Evolutionary conservation across 2,329 filamentous ascomycete species (phyloP), one percentile per base, ranked within the genome.

Genomic region (Aureobasidium sp.): DNA sequence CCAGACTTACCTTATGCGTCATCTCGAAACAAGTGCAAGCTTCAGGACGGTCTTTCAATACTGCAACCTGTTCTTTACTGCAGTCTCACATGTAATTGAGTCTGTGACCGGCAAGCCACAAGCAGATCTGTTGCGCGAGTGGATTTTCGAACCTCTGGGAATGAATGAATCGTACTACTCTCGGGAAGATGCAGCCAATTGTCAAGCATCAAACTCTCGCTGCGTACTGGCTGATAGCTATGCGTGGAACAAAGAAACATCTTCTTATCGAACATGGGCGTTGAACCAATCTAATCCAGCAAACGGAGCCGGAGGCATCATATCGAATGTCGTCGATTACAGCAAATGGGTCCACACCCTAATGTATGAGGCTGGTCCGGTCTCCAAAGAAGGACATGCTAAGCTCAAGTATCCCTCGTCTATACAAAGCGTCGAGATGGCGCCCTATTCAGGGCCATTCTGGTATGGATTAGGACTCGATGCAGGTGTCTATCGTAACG

Each of bases 1-100:
- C 47, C 68, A 75, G 43, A 73, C 76, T 17, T 71, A 73, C 29
- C 71, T 69, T 37, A 67, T 84, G 59, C 75, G 78, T 3, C 67
- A 81, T 66, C 70, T 82, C 5, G 75, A 73, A 2, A 68, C 6
- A 65, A 75, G 32, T 70, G 64, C 64, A 24, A 46, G 57, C n/a
- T 63, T 79, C 20, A 74, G 80, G 13, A 76, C 75, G 0, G 71
- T 67, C 12, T 81, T 69, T 53, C 75, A 80, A 65, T 84, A 84
- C 69, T 78, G 75, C 72, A 84, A 84, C 67, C 70, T 80, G 26
- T 80, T 83, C 77, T 84, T 74, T 67, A 75, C 77, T 39, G 76
- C 76, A 0, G 76, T 78, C 0, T 71, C 76, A n/a, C 75, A 82
- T 66, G 71, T 74, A 3, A 67, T 82, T 8, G 75, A 83, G 68